Percentiles rank a stretch among this genome's conserved stretches.
phyloP scores from a whole-genome alignment of 225 moss, liverwort and hornwort species.

The Polytrichum formosum region DNA sequence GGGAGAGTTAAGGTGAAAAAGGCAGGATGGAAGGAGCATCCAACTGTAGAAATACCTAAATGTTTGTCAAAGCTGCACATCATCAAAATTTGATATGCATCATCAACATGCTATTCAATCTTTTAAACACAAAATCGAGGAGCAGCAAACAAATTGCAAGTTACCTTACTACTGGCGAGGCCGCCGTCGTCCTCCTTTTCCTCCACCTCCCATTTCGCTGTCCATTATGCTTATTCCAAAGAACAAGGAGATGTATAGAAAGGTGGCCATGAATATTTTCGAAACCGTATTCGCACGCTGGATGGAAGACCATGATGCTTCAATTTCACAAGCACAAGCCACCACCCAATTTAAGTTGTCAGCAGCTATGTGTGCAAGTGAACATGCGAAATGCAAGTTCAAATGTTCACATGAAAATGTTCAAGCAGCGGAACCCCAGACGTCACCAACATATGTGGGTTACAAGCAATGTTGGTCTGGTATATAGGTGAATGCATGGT shows the following conservation, averaged over 20 bases:
- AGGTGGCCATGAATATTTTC: slow-evolving; percentile 39
- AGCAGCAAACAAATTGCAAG: no score
- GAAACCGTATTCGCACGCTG: slow-evolving; percentile 25
- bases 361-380: slow-evolving; percentile 8
- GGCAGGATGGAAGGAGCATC: no score
- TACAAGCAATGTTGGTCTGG: no score
- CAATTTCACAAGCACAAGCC: slow-evolving; percentile 4
- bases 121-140: no score
- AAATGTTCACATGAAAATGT: background rate
- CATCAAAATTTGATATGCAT: no score
- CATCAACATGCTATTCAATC: no score
- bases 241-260: slow-evolving; percentile 47
- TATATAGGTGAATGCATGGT: no score
- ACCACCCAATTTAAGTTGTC: background rate
- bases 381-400: background rate
- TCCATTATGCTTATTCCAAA: slow-evolving; percentile 44
- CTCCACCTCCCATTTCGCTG: slow-evolving; percentile 44
- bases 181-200: slow-evolving; percentile 29
- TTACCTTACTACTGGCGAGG: slow-evolving; percentile 22
- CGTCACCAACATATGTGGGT: no score
- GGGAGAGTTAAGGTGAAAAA: no score
- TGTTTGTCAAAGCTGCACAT: no score
- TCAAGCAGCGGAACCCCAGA: background rate
- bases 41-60: no score
- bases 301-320: slow-evolving; percentile 31